A percentile compares a stretch with the other conserved stretches of the same genome.
These are phyloP conservation scores for Conoideocrella luteorostrata DNA, from an alignment of 2,329 filamentous ascomycete species.

Conservation along the genomic window DNA sequence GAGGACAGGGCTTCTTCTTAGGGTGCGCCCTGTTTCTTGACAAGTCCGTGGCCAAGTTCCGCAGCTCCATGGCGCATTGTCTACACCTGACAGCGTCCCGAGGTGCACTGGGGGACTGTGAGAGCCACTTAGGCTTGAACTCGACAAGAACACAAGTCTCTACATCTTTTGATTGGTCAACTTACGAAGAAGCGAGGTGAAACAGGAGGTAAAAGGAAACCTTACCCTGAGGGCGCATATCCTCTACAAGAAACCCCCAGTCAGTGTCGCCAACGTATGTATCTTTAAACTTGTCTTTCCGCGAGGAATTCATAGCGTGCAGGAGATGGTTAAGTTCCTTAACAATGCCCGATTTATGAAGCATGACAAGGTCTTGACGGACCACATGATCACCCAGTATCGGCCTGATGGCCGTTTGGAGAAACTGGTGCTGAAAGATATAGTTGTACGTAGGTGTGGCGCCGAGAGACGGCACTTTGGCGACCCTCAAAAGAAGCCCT, in stretches of 20 bases:
- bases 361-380: constrained; percentile 31
- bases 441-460: constrained; percentile 29
- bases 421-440: constrained; percentile 30
- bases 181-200: constrained; percentile 3
- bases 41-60: constrained; percentile 27
- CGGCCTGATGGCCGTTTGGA: constrained; percentile 26
- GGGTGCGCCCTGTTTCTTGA: constrained; percentile 27
- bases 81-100: constrained; percentile 57
- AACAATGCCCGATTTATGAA: constrained; percentile 29
- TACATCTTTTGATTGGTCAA: constrained; percentile 15
- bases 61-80: constrained; percentile 57
- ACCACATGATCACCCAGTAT: constrained; percentile 28
- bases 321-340: constrained; percentile 48
- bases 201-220: constrained; percentile 5
- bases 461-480: constrained; percentile 27
- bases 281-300: constrained; percentile 39
- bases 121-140: constrained; percentile 82
- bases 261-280: constrained; percentile 48
- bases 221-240: constrained; percentile 50
- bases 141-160: constrained; percentile 48
- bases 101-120: constrained; percentile 68
- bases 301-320: constrained; percentile 36
- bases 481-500: constrained; percentile 33
- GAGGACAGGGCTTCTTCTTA: constrained; percentile 51
- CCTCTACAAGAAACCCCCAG: constrained; percentile 64